Conservation (phyloP, 2,329 filamentous ascomycete species). For the Dryadomyces quercus-mongolicae region DNA sequence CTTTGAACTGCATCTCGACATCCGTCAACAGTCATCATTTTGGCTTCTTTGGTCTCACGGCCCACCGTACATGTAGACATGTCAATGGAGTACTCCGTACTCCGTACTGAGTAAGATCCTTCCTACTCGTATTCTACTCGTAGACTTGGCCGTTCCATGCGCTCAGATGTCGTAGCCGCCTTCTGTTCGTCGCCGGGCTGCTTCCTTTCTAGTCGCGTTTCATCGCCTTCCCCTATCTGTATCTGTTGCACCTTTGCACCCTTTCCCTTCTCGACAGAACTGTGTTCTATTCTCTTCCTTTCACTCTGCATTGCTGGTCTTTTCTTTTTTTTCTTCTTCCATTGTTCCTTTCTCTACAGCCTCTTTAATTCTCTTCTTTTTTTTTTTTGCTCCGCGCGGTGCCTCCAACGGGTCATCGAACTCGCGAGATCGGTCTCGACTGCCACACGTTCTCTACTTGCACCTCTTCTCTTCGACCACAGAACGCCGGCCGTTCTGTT, state of each 20-base stretch:
- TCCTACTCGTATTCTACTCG: too few relatives aligned
- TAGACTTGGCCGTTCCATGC: too few relatives aligned
- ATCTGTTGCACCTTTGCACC: not conserved
- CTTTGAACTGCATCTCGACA: too few relatives aligned
- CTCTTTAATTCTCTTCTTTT: not conserved
- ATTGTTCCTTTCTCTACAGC: slow-evolving; percentile 2
- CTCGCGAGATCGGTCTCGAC: not conserved
- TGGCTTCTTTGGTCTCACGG: too few relatives aligned
- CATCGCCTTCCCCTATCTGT: not conserved
- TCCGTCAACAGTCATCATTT: too few relatives aligned
- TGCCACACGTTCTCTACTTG: not conserved
- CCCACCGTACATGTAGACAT: too few relatives aligned
- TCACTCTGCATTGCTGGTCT: too few relatives aligned
- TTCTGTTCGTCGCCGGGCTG: too few relatives aligned
- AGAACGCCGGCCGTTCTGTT: slow-evolving; percentile 7
- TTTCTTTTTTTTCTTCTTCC: not conserved
- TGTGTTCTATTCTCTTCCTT: not conserved
- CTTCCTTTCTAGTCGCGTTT: not conserved
- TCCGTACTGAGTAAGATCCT: too few relatives aligned
- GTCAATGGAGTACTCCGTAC: too few relatives aligned
- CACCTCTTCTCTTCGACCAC: slow-evolving; percentile 1
- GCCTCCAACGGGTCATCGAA: not conserved
- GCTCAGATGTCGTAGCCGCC: too few relatives aligned
- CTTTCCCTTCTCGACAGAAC: not conserved
- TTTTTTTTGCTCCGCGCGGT: not conserved